phyloP scores from a whole-genome alignment of 257 asterid species.

The Scutellaria minor region DNA sequence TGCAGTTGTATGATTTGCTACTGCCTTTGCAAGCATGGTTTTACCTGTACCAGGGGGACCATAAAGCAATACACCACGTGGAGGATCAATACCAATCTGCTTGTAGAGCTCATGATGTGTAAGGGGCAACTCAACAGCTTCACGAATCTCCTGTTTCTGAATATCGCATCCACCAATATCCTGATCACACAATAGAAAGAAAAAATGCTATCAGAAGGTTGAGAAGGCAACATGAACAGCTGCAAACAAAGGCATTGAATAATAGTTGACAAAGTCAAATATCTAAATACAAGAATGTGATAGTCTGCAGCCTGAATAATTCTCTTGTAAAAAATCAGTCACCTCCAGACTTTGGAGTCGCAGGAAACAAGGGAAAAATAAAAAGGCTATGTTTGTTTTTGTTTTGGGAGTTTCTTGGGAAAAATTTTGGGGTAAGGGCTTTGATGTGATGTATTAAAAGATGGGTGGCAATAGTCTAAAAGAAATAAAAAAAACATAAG shows the following conservation, averaged over 20 bases:
- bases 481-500: too few species aligned
- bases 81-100: conserved; percentile 29
- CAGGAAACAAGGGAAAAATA: background rate
- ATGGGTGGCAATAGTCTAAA: too few species aligned
- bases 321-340: background rate
- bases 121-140: conserved; percentile 68
- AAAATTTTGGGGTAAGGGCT: too few species aligned
- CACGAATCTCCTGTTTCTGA: conserved; percentile 51
- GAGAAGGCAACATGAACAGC: background rate
- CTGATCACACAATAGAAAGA: conserved; percentile 11
- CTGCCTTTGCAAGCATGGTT: conserved; percentile 55
- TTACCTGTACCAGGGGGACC: conserved; percentile 31
- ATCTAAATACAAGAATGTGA: background rate
- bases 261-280: background rate
- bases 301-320: background rate
- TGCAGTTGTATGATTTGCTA: conserved; percentile 37
- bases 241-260: background rate
- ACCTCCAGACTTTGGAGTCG: background rate
- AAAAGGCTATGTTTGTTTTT: too few species aligned
- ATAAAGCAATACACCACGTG: conserved; percentile 28
- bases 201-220: background rate
- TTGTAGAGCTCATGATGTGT: conserved; percentile 24
- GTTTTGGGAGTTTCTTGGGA: too few species aligned
- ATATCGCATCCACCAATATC: conserved; percentile 29
- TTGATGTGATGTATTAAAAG: too few species aligned